phyloP scores from a whole-genome alignment of 2,329 filamentous ascomycete species.

The Alternaria consortialis region DNA sequence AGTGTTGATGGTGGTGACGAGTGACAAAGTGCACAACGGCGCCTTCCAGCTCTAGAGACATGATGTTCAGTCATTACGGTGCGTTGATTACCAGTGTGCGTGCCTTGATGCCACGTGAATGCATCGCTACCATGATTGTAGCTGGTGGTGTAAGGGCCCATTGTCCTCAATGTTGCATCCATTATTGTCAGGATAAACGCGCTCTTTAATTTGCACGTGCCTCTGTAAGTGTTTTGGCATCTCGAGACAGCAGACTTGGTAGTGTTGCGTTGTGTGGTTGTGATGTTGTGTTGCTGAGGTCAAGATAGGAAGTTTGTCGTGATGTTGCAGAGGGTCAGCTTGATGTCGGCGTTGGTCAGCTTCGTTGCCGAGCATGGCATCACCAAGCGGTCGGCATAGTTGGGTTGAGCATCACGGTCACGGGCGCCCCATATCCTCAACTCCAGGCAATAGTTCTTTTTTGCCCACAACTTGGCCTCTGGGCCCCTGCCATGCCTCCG shows the following conservation, averaged over 20 bases:
- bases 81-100: neutral
- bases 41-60: neutral
- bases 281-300: neutral
- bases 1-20: neutral
- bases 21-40: neutral
- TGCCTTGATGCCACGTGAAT: neutral
- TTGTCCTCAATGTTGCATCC: too few species aligned
- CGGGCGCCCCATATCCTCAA: constrained; percentile 30
- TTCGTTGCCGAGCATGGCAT: constrained; percentile 30
- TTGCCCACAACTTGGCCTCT: constrained; percentile 37
- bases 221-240: neutral
- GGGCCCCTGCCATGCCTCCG: constrained; percentile 43
- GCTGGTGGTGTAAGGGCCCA: constrained; percentile 1
- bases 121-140: neutral
- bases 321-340: too few species aligned
- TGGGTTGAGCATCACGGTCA: constrained; percentile 7
- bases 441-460: constrained; percentile 24
- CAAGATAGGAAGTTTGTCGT: neutral
- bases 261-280: neutral
- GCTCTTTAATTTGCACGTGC: neutral
- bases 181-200: neutral
- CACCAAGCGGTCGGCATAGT: constrained; percentile 18
- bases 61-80: neutral
- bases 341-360: constrained; percentile 10
- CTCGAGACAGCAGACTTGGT: neutral